phyloP scores from a whole-genome alignment of 768 basidiomycete species.

The Russula olivacea region DNA sequence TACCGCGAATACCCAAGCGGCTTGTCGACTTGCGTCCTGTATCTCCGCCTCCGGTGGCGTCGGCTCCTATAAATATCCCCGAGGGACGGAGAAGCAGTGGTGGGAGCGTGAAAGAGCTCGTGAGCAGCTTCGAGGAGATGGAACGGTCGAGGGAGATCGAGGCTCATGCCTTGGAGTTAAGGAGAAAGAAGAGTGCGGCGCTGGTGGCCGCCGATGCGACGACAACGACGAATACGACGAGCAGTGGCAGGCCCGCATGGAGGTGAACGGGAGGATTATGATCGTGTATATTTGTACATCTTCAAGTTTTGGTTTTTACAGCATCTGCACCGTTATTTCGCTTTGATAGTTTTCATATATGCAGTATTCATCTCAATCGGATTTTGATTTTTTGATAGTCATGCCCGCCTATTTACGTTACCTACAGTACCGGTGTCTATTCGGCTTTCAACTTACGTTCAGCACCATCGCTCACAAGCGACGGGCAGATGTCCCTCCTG shows the following conservation, averaged over 20 bases:
- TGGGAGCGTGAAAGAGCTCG: conserved; percentile 67
- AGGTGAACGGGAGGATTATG: conserved; percentile 6
- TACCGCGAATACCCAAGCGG: conserved; percentile 38
- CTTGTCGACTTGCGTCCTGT: conserved; percentile 56
- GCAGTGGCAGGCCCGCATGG: conserved; percentile 25
- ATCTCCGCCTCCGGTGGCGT: conserved; percentile 30
- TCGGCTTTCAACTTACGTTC: not conserved
- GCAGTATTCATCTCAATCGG: not conserved
- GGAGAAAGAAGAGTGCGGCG: conserved; percentile 36
- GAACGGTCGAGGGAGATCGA: conserved; percentile 32
- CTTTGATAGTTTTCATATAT: not conserved
- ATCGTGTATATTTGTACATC: not conserved
- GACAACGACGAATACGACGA: not conserved
- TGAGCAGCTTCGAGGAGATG: conserved; percentile 53
- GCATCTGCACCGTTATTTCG: not conserved
- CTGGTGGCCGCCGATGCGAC: conserved; percentile 27
- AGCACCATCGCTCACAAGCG: not conserved
- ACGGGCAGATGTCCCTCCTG: conserved; percentile 21
- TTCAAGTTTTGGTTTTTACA: not conserved
- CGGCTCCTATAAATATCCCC: conserved; percentile 27
- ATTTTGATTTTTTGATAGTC: not conserved
- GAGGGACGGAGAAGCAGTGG: conserved; percentile 56
- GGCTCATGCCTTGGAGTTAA: conserved; percentile 30
- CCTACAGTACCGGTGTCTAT: not conserved
- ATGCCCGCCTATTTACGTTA: too few species aligned